Base-by-base conservation (phyloP, 2,329 filamentous ascomycete genomes). In the Neofusicoccum sp. region DNA sequence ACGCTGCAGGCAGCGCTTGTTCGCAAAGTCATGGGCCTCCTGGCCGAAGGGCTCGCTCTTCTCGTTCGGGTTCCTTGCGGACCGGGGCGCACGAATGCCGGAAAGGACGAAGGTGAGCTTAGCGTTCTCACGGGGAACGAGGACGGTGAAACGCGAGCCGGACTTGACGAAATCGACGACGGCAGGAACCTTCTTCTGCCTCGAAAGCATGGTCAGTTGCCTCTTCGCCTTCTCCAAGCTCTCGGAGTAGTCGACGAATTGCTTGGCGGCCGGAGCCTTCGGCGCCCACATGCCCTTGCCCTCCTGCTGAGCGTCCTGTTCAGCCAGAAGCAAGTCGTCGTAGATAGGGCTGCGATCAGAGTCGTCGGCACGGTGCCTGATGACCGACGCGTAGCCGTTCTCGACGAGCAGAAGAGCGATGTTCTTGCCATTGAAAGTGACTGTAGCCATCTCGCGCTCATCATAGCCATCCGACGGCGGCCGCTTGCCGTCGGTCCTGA, bases 131-230 rank as follows among this genome's bases (percentile, higher is more conserved):
- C 93, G 89, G 48, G 95, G 93, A 51, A 99, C 86, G 8, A 99
- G 81, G 36, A 99, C 83, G 28, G 91, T 96, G 76, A 98, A 99
- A 66, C 95, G 86, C 41, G 93, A 96, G 31, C 90, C 95, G n/a
- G 92, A 90, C 78, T 98, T 97, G 80, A 96, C 95, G 75, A 96
- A 99, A 75, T 99, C 95, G 43, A 99, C 92, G 67, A 99, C 83
- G 9, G 90, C 95, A 6, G 95, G 92, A 3, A 98, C 88, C 76
- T 90, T 93, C 82, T 91, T 93, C 75, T 97, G 93, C 58, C 93
- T 86, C 63, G 95, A 90, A 33, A 99, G 83, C 24, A 91, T 88
- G 9, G 90, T 89, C 38, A 96, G 84, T 75, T 96, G 92, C 58
- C 96, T 88, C 83, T 97, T 98, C 64, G 95, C 95, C 78, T 97